Evolutionary conservation across 2,329 filamentous ascomycete species (phyloP).

Genomic region (Anthostomella pinea): DNA sequence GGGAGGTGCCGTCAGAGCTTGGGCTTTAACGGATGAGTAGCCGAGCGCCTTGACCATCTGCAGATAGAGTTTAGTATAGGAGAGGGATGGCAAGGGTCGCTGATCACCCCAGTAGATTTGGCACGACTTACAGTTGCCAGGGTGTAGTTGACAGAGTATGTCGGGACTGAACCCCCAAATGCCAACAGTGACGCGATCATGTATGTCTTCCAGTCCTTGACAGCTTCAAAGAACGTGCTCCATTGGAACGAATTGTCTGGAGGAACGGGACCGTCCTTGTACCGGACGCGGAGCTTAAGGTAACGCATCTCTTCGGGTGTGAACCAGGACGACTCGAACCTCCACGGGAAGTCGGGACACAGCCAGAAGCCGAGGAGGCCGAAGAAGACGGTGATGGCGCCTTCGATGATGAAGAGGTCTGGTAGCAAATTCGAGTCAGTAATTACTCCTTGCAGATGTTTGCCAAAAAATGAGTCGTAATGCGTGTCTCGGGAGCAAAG

Average conservation of each 20-base stretch:
- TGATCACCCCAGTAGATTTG: no score
- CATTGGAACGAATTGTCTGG: slow-evolving; percentile 19
- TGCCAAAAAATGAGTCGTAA: no score
- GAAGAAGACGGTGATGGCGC: slow-evolving; percentile 16
- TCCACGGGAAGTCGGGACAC: slow-evolving; percentile 10
- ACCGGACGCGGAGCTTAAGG: slow-evolving; percentile 10
- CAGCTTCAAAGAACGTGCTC: slow-evolving; percentile 15
- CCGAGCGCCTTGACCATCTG: slow-evolving; percentile 27
- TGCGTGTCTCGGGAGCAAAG: no score
- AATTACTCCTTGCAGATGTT: no score
- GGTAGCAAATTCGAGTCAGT: no score
- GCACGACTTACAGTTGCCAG: slow-evolving; percentile 23
- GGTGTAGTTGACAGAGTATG: slow-evolving; percentile 24
- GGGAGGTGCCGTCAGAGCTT: slow-evolving; percentile 28
- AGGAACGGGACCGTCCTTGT: slow-evolving; percentile 10
- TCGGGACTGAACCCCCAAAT: slow-evolving; percentile 24
- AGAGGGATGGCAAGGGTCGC: neutral
- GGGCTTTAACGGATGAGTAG: slow-evolving; percentile 25
- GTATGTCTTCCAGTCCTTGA: slow-evolving; percentile 6
- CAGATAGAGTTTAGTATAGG: neutral
- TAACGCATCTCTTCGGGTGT: slow-evolving; percentile 11
- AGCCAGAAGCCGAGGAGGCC: slow-evolving; percentile 8
- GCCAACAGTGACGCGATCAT: slow-evolving; percentile 11
- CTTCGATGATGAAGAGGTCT: slow-evolving; percentile 27
- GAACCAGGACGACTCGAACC: slow-evolving; percentile 13